Evolutionary conservation across 495 filamentous ascomycete genomes (phyloP), one percentile per base, ranked within the genome.

Genomic region (Chaetomium cochliodes): DNA sequence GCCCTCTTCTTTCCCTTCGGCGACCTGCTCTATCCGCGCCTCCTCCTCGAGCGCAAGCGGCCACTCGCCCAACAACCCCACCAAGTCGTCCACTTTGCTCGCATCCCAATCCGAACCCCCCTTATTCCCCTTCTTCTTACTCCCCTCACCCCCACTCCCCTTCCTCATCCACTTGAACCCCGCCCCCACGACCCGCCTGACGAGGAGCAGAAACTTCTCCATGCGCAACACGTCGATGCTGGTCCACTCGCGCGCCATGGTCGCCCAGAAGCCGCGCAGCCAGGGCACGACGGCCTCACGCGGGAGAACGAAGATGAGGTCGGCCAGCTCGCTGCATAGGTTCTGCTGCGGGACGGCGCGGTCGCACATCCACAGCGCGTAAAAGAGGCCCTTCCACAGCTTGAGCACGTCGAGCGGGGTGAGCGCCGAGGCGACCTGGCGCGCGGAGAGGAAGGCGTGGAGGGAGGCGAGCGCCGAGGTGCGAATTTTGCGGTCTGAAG

Each of bases 311-410:
- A 82, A 79, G 46, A 92, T 77, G 56, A 97, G 87, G 37, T 79
- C 79, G 56, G 94, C 90, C 55, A 98, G 89, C 54, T 92, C 86
- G 61, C 79, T 77, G 70, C 88, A 87, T 55, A 98, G 89, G 39
- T 84, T 86, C 83, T 96, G 93, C 81, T 97, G 93, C 13, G 90
- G 86, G 64, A 88, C 80, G 22, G 92, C 89, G 56, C 90, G 90
- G 78, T 97, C 93, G 74, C 88, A 92, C 88, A 96, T 93, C 88
- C 91, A 97, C 75, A 97, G 86, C 78, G 92, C 94, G 84, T 90
- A 98, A 80, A 96, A 98, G 26, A 98, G 86, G 42, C 93, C 94
- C 77, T 96, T 97, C 92, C 93, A 97, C 65, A 98, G 83, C 78
- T 97, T 97, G 60, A 96, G 82, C 39, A 91, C 80, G 56, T 98